A percentile compares a stretch with the other conserved stretches of the same genome.
These are phyloP conservation scores for Beta macrorhiza DNA, from an alignment of 179 eudicot genomes.

Conservation along the genomic window DNA sequence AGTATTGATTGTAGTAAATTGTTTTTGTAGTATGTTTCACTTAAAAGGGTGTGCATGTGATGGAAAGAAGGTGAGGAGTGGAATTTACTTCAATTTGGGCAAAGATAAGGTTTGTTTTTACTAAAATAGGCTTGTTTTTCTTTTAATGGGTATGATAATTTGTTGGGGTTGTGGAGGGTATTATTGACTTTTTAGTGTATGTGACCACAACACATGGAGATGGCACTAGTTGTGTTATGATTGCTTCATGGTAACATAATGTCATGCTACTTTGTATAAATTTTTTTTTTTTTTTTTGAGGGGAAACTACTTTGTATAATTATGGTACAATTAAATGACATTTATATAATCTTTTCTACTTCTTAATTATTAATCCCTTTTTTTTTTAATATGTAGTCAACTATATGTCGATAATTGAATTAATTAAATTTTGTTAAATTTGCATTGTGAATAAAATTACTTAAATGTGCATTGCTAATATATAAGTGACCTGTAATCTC, in stretches of 20 bases:
- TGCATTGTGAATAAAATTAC: too few species aligned
- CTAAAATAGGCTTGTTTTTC: constrained; percentile 32
- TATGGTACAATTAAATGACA: not conserved
- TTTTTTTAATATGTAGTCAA: too few species aligned
- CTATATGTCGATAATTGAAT: too few species aligned
- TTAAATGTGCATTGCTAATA: too few species aligned
- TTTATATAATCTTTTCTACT: not conserved
- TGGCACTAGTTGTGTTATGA: constrained; percentile 22
- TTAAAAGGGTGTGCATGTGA: constrained; percentile 48
- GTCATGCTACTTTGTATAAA: constrained; percentile 1
- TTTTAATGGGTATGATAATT: not conserved
- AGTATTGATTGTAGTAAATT: constrained; percentile 9
- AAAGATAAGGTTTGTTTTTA: constrained; percentile 24
- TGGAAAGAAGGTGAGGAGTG: constrained; percentile 18
- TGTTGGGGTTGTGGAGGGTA: not conserved
- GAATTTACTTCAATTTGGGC: constrained; percentile 26
- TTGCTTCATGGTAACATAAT: constrained; percentile 20
- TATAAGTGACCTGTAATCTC: too few species aligned
- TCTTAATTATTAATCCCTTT: not conserved
- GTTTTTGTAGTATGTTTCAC: constrained; percentile 28
- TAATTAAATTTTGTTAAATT: too few species aligned
- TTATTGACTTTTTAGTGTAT: not conserved
- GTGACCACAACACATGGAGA: constrained; percentile 22
- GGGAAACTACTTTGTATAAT: constrained; percentile 3
- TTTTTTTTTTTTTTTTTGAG: too few species aligned